Evolutionary conservation across 106 monocot genomes (phyloP).

Genomic region (Dactylorhiza incarnata): DNA sequence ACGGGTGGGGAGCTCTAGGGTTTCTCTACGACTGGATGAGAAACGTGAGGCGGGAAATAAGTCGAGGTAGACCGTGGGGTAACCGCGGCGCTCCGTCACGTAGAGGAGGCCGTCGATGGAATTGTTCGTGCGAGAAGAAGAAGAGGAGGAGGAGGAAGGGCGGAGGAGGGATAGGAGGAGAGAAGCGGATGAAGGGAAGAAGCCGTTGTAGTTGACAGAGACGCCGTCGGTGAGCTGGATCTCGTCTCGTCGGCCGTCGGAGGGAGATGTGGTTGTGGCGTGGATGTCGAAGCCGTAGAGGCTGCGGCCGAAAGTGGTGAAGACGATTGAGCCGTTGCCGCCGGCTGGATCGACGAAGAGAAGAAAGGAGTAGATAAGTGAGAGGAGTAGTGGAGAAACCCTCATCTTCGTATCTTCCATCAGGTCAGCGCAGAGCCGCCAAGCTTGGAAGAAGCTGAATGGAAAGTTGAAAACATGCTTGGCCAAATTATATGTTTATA

Average conservation of each 20-base stretch:
- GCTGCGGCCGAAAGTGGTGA: constrained; percentile 79
- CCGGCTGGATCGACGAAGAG: background rate
- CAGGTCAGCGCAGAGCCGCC: too few relatives aligned
- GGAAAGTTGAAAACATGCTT: too few relatives aligned
- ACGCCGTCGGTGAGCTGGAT: constrained; percentile 66
- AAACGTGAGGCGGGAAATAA: constrained; percentile 17
- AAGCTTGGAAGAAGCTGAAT: too few relatives aligned
- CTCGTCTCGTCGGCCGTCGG: constrained; percentile 18
- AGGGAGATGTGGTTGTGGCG: constrained; percentile 17
- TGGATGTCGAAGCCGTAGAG: constrained; percentile 85
- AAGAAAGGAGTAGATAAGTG: constrained; percentile 5
- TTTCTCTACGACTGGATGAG: constrained; percentile 4
- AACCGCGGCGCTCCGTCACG: constrained; percentile 61
- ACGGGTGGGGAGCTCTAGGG: constrained; percentile 14
- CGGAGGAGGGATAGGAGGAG: constrained; percentile 18
- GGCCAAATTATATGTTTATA: too few relatives aligned
- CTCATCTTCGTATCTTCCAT: constrained; percentile 1
- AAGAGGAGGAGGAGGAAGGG: background rate
- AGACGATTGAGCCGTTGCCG: constrained; percentile 29
- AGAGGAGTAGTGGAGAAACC: background rate
- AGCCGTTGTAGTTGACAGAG: constrained; percentile 95
- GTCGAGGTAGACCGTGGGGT: constrained; percentile 48
- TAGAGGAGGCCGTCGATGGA: constrained; percentile 32
- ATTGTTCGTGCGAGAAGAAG: too few relatives aligned
- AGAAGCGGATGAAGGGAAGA: constrained; percentile 41